A percentile compares a stretch with the other conserved stretches of the same genome.
Conservation (phyloP, 805 yeast species). For the Saccharomycopsis malanga region DNA sequence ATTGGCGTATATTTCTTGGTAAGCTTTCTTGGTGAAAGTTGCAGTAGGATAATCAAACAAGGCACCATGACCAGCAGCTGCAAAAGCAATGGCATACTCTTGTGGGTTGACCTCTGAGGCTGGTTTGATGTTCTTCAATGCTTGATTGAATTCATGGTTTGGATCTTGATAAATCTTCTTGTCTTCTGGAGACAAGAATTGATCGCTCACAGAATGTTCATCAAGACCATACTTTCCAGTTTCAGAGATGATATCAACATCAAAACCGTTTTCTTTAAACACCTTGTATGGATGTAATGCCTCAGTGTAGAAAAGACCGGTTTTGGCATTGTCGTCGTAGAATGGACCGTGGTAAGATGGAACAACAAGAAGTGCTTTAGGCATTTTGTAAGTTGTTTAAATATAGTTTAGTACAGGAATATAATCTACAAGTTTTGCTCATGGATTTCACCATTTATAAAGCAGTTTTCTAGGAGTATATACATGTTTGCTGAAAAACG, state of each 20-base stretch:
- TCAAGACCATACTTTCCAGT: constrained; percentile 53
- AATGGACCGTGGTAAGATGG: constrained; percentile 39
- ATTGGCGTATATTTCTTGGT: constrained; percentile 38
- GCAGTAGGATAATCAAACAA: constrained; percentile 52
- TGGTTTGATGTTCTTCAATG: constrained; percentile 36
- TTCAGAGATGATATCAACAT: constrained; percentile 52
- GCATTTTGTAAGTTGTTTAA: constrained; percentile 1
- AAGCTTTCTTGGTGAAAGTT: constrained; percentile 37
- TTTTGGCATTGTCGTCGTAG: constrained; percentile 50
- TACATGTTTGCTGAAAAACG: background rate
- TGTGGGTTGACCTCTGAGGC: constrained; percentile 42
- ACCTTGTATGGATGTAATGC: constrained; percentile 52
- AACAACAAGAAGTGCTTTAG: constrained; percentile 38
- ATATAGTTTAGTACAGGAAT: background rate
- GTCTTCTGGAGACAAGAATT: constrained; percentile 41
- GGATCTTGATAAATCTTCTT: constrained; percentile 33
- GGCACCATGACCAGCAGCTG: constrained; percentile 64
- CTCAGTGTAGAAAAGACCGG: constrained; percentile 56
- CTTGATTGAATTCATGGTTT: constrained; percentile 34
- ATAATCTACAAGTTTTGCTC: background rate
- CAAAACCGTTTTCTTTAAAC: constrained; percentile 41
- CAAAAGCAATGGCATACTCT: constrained; percentile 49
- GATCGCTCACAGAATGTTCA: constrained; percentile 41
- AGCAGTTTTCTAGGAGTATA: background rate
- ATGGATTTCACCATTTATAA: too few species aligned